Evolutionary conservation across 495 filamentous ascomycete genomes (phyloP).

Genomic region (Penicillium turbatum): DNA sequence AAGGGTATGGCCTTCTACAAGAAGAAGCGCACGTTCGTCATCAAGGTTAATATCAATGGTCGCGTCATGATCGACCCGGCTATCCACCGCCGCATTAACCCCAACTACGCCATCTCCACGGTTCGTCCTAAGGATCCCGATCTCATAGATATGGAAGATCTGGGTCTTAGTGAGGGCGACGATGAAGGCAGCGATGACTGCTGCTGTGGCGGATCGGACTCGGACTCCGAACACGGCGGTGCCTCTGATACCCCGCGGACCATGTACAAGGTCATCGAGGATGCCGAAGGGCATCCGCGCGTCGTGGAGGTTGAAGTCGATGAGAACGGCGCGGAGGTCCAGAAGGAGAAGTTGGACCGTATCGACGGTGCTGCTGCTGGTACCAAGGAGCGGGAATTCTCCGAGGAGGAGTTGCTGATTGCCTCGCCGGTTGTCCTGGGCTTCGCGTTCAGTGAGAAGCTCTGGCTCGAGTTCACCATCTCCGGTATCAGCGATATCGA

Average conservation of each 20-base stretch:
- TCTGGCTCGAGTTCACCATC: conserved; percentile 88
- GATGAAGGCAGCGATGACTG: conserved; percentile 41
- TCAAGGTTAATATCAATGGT: conserved; percentile 87
- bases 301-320: conserved; percentile 60
- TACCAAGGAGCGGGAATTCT: conserved; percentile 54
- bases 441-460: conserved; percentile 86
- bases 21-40: conserved; percentile 64
- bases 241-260: conserved; percentile 52
- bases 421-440: conserved; percentile 90
- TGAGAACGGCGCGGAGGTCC: conserved; percentile 58
- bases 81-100: conserved; percentile 81
- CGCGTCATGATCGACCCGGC: conserved; percentile 89
- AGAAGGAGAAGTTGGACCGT: conserved; percentile 59
- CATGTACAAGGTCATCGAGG: conserved; percentile 63
- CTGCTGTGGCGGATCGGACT: conserved; percentile 47
- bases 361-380: conserved; percentile 41
- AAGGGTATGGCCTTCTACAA: conserved; percentile 79
- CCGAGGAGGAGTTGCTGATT: conserved; percentile 80
- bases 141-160: conserved; percentile 48
- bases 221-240: conserved; percentile 43
- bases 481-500: conserved; percentile 76
- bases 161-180: conserved; percentile 42
- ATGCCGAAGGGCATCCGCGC: conserved; percentile 56
- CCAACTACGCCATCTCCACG: conserved; percentile 79
- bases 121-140: conserved; percentile 76